Percentiles rank a stretch among this genome's conserved stretches.
Evolutionary conservation across 2,329 filamentous ascomycete genomes (phyloP).

Genomic region (Colletotrichum simmondsii): DNA sequence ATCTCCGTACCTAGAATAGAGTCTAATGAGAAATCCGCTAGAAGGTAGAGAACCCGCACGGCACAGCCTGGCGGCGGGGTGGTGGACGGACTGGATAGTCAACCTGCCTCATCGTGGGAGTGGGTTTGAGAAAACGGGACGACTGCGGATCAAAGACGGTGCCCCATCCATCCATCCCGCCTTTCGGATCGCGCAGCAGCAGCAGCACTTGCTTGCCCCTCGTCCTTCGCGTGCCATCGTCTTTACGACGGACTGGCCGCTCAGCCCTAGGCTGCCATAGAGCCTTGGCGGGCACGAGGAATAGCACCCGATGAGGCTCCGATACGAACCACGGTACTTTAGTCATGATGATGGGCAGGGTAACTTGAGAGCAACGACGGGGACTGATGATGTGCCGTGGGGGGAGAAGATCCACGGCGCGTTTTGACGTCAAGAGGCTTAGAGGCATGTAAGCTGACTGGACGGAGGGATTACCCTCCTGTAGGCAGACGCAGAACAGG

Average conservation of each 20-base stretch:
- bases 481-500: neutral
- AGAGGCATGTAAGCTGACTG: conserved; percentile 28
- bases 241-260: conserved; percentile 1
- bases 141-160: conserved; percentile 10
- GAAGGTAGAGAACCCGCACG: neutral
- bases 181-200: neutral
- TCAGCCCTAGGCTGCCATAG: conserved; percentile 24
- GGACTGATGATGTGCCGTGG: neutral
- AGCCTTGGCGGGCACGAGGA: conserved; percentile 23
- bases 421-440: conserved; percentile 32
- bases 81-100: neutral
- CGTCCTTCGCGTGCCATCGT: neutral
- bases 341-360: neutral
- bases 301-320: conserved; percentile 24
- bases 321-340: conserved; percentile 7
- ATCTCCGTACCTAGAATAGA: conserved; percentile 21
- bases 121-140: conserved; percentile 23
- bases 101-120: conserved; percentile 16
- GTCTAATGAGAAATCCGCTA: neutral
- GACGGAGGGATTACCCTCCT: neutral
- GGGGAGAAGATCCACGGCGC: neutral
- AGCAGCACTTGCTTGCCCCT: conserved; percentile 12
- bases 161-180: neutral
- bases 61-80: conserved; percentile 4
- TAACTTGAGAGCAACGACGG: neutral